phyloP scores from a whole-genome alignment of 169 alveolate species.

The Cryptosporidium viatorum region DNA sequence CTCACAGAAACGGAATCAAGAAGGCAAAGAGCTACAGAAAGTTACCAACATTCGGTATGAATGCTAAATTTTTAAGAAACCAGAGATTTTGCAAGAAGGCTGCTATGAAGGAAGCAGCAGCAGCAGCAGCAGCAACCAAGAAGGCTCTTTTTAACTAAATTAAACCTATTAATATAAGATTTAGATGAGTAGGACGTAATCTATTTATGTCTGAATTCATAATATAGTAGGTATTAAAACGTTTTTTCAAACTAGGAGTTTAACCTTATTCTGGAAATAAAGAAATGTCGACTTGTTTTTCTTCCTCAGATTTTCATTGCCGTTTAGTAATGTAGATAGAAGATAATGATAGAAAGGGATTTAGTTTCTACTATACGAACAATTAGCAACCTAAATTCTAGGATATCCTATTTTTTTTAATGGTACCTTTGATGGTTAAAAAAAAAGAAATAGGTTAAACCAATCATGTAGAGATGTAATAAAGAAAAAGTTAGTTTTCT shows the following conservation, averaged over 20 bases:
- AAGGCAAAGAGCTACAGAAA: slow-evolving; percentile 82
- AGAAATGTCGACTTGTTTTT: not conserved
- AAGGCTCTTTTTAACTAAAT: slow-evolving; percentile 31
- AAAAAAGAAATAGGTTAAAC: slow-evolving; percentile 35
- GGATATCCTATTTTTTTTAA: slow-evolving; percentile 2
- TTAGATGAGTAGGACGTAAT: not conserved
- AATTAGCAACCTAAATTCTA: slow-evolving; percentile 30
- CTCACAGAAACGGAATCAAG: slow-evolving; percentile 89
- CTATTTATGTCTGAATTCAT: not conserved
- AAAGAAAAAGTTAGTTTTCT: not conserved
- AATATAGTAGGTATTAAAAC: not conserved
- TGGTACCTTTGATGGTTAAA: slow-evolving; percentile 9
- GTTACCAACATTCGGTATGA: slow-evolving; percentile 86
- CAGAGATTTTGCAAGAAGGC: slow-evolving; percentile 87
- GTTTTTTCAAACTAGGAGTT: not conserved
- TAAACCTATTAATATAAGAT: not conserved
- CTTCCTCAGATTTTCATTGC: not conserved
- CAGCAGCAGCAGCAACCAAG: slow-evolving; percentile 54
- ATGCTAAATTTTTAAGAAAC: slow-evolving; percentile 87
- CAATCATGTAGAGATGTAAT: slow-evolving; percentile 1
- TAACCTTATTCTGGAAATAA: not conserved
- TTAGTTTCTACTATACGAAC: slow-evolving; percentile 6
- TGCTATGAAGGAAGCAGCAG: slow-evolving; percentile 78
- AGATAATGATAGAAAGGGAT: not conserved
- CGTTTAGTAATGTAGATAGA: not conserved